Percentiles rank a stretch among this genome's conserved stretches.
phyloP scores from a whole-genome alignment of 257 asterid genomes.

The Solanum sitiens region DNA sequence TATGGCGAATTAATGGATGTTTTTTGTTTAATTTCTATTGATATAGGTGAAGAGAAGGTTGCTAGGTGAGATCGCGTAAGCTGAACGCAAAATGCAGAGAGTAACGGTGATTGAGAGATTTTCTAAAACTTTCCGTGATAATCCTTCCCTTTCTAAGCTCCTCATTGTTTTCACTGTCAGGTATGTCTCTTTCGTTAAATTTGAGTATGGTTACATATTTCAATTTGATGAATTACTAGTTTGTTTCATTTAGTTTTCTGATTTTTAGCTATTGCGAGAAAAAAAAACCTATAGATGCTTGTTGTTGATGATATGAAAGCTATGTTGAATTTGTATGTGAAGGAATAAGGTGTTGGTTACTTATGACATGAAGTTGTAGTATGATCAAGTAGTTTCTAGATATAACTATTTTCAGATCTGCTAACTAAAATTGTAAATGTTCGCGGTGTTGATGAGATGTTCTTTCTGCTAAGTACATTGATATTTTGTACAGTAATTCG shows the following conservation, averaged over 20 bases:
- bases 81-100: slow-evolving; percentile 18
- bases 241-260: background rate
- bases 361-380: background rate
- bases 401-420: background rate
- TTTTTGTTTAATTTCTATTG: background rate
- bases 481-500: background rate
- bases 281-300: background rate
- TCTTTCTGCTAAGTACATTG: background rate
- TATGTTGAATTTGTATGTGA: background rate
- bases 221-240: background rate
- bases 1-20: background rate
- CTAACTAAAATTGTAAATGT: background rate
- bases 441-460: background rate
- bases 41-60: slow-evolving; percentile 20
- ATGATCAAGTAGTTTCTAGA: background rate
- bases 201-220: background rate
- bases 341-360: background rate
- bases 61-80: background rate
- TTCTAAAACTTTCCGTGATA: slow-evolving; percentile 43
- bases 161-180: slow-evolving; percentile 55
- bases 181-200: slow-evolving; percentile 7
- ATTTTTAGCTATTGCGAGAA: background rate
- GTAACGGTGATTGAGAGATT: slow-evolving; percentile 46
- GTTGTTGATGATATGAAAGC: background rate
- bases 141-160: slow-evolving; percentile 47